phyloP scores from a whole-genome alignment of 257 asterid genomes.

The Prunella vulgaris region DNA sequence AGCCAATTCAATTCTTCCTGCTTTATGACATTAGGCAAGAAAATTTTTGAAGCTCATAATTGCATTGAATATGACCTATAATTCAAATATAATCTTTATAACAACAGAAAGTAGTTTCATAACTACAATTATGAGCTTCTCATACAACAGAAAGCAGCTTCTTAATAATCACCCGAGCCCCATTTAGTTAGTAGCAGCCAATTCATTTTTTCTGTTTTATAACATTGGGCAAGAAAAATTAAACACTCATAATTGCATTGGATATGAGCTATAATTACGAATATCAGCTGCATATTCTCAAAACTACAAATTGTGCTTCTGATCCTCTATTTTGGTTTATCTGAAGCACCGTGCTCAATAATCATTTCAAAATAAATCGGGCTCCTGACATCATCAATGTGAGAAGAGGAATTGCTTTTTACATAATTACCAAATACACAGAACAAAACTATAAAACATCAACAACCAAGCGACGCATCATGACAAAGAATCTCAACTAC shows the following conservation, averaged over 20 bases:
- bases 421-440: not conserved
- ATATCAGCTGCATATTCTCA: not conserved
- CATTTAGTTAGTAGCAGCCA: not conserved
- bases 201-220: not conserved
- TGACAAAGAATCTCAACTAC: not conserved
- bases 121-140: too few species aligned
- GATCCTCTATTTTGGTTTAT: slow-evolving; percentile 3
- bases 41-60: not conserved
- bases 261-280: not conserved
- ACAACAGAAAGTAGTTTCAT: too few species aligned
- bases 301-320: not conserved
- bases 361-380: not conserved
- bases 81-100: not conserved
- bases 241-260: slow-evolving; percentile 7
- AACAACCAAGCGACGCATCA: not conserved
- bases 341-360: not conserved
- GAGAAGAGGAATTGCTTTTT: not conserved
- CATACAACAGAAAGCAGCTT: not conserved
- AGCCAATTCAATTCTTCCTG: not conserved
- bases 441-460: not conserved
- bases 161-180: not conserved
- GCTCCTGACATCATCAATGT: not conserved
- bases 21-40: not conserved
- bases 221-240: not conserved
- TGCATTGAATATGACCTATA: slow-evolving; percentile 1